Evolutionary conservation across 148 eudicot species (phyloP), one percentile per base, ranked within the genome.

Genomic region (Chenopodium quinoa): DNA sequence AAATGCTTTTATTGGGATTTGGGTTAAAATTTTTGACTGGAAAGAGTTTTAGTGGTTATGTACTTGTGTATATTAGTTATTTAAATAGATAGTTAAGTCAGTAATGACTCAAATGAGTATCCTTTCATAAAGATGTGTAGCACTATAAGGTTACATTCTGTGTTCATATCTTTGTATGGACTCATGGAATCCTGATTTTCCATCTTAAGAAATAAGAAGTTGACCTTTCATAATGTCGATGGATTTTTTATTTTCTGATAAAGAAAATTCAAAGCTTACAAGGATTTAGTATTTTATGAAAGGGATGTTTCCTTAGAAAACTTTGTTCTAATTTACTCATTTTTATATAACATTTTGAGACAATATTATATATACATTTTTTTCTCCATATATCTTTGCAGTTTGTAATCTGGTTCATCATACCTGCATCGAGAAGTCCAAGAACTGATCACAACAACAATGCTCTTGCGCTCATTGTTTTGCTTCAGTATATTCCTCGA

Each of bases 381-480:
- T 62, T 73, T 32, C n/a, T 75, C 32, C 4, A 17, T 72, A 47
- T 60, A 8, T 64, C 29, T 81, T 19, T 84, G 91, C 96, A 97
- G 99, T 83, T 97, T 73, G 90, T 97, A 81, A 91, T 94, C 75
- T 97, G 99, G 99, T 92, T 94, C 85, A 89, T 97, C 74, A 97
- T 97, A 82, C 98, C 99, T 34, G 93, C 93, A 29, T 86, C 93
- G 25, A 90, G 97, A 84, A 90, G 83, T 86, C 81, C 90, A 58
- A 87, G 77, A 87, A 88, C 90, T 71, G 94, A 90, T 91, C 97
- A 92, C 62, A 90, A 90, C 31, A 96, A 96, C 88, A 97, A 97
- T 85, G 95, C 97, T 76, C 95, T 97, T 78, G 99, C 95, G 1
- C 91, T 97, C 78, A 97, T 97, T 89, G 99, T 97, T 50, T 80